Conservation (phyloP, 2,329 filamentous ascomycete genomes). For the Xylaria sp. region DNA sequence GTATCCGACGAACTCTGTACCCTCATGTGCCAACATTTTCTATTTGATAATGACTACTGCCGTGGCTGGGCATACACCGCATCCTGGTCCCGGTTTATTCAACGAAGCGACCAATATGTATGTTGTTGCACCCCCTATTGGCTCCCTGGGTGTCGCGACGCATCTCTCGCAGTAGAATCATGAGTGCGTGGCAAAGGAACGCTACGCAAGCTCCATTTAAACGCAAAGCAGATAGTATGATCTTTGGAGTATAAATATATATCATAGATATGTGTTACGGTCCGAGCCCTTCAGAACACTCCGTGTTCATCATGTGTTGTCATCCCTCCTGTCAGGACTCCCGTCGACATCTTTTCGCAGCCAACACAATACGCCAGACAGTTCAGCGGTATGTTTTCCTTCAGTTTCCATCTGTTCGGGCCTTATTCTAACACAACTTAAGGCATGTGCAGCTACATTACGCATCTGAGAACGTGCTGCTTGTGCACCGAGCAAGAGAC, state of each 20-base stretch:
- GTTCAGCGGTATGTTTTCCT: slow-evolving; percentile 11
- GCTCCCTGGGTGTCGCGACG: slow-evolving; percentile 23
- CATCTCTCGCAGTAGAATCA: slow-evolving; percentile 22
- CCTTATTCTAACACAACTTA: slow-evolving; percentile 12
- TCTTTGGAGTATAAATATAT: slow-evolving; percentile 30
- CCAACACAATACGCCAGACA: slow-evolving; percentile 28
- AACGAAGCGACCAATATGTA: slow-evolving; percentile 18
- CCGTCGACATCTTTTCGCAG: background rate
- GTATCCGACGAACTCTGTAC: slow-evolving; percentile 14
- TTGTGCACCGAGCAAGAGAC: slow-evolving; percentile 46
- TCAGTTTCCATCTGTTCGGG: background rate
- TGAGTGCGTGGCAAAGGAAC: slow-evolving; percentile 30
- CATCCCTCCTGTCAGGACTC: background rate
- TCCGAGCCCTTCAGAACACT: slow-evolving; percentile 9
- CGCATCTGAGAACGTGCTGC: slow-evolving; percentile 46
- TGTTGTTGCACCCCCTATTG: slow-evolving; percentile 32
- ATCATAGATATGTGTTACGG: slow-evolving; percentile 11
- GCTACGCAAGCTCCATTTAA: slow-evolving; percentile 19
- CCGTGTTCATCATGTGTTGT: slow-evolving; percentile 3
- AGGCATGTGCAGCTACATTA: slow-evolving; percentile 49
- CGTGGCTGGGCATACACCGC: slow-evolving; percentile 21
- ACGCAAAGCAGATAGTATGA: background rate
- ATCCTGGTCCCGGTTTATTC: slow-evolving; percentile 10
- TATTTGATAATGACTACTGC: slow-evolving; percentile 7
- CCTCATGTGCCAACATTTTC: slow-evolving; percentile 1